These are phyloP conservation scores for Botrytis hyacinthi DNA, from an alignment of 2,329 filamentous ascomycete species.

Conservation along the genomic window DNA sequence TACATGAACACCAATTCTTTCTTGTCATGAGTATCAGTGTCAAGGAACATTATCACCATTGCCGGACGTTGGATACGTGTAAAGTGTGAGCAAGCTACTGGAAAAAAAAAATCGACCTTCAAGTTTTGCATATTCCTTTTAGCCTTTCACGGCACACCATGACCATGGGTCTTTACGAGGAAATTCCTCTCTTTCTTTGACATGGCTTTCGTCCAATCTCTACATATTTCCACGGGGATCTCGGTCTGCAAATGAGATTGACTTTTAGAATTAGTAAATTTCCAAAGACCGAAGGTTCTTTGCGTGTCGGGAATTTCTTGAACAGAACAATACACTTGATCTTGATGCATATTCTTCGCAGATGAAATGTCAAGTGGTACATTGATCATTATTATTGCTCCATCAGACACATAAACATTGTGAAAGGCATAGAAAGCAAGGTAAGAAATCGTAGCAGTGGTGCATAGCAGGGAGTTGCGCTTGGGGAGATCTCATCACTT, in stretches of 20 bases:
- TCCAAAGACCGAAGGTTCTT: no score
- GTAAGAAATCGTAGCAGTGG: constrained; percentile 37
- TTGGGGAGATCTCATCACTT: constrained; percentile 22
- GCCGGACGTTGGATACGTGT: not conserved
- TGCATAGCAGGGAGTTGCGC: constrained; percentile 28
- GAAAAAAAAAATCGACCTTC: not conserved
- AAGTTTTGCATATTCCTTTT: constrained; percentile 15
- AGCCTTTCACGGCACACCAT: not conserved
- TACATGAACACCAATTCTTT: not conserved
- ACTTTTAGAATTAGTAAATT: no score
- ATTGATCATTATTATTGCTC: no score
- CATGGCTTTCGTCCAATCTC: constrained; percentile 27
- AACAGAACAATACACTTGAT: no score
- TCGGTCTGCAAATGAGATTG: no score
- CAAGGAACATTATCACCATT: not conserved
- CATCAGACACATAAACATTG: constrained; percentile 33
- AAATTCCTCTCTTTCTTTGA: constrained; percentile 14
- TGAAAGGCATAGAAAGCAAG: constrained; percentile 37
- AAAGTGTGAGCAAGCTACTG: not conserved
- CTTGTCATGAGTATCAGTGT: not conserved
- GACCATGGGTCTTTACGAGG: not conserved
- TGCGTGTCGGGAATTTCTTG: no score
- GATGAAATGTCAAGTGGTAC: no score
- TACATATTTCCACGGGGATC: not conserved
- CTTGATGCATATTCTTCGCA: no score